Evolutionary conservation across 768 basidiomycete genomes (phyloP).

Genomic region (Naganishia kalamii): DNA sequence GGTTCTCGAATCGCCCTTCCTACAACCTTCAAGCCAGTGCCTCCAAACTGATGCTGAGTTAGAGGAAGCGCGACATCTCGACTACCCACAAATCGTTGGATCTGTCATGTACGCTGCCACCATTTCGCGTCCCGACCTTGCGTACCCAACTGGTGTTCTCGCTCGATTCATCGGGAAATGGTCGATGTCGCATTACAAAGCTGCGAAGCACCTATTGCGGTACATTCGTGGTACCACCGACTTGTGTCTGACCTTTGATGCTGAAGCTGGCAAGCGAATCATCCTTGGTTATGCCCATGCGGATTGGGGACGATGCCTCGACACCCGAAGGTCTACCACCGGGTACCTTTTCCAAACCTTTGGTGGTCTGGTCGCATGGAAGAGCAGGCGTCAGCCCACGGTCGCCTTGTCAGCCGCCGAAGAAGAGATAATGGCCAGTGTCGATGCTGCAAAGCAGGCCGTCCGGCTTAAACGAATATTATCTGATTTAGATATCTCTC

Average conservation of each 20-base stretch:
- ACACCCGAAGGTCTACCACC: constrained; percentile 20
- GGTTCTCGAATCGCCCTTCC: constrained; percentile 18
- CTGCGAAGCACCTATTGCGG: constrained; percentile 24
- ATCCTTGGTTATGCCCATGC: constrained; percentile 34
- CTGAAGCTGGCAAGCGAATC: neutral
- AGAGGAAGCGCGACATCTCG: constrained; percentile 7
- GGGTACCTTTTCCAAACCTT: constrained; percentile 47
- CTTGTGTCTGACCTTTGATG: neutral
- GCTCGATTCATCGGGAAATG: constrained; percentile 20
- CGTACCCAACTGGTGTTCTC: constrained; percentile 20
- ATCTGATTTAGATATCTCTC: neutral
- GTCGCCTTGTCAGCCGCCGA: constrained; percentile 49
- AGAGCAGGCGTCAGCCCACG: constrained; percentile 46
- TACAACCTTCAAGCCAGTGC: constrained; percentile 8
- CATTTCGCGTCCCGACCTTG: constrained; percentile 25
- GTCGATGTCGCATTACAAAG: constrained; percentile 16
- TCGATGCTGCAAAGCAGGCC: constrained; percentile 34
- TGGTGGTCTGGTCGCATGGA: constrained; percentile 46
- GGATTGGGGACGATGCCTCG: constrained; percentile 34
- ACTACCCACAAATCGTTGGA: constrained; percentile 7
- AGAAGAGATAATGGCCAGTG: constrained; percentile 51
- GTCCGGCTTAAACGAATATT: constrained; percentile 5
- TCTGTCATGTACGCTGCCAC: constrained; percentile 7
- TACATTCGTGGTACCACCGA: constrained; percentile 23
- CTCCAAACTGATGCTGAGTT: constrained; percentile 23